Percentiles rank a stretch among this genome's conserved stretches.
phyloP scores from a whole-genome alignment of 1,139 yeast genomes.

The Geotrichum cucujoidarum region DNA sequence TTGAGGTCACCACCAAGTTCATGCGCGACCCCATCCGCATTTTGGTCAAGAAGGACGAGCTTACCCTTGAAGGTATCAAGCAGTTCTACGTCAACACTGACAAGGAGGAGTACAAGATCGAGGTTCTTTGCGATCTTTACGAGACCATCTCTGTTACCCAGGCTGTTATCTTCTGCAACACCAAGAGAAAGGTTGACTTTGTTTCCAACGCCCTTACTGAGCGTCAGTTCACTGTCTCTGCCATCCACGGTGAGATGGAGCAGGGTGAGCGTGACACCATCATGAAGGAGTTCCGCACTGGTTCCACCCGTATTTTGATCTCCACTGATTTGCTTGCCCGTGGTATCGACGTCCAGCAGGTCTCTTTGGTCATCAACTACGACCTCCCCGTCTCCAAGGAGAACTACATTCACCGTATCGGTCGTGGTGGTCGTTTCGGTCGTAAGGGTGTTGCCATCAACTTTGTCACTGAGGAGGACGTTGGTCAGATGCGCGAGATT shows the following conservation, averaged over 20 bases:
- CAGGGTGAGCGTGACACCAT: constrained; percentile 86
- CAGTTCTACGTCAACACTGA: constrained; percentile 85
- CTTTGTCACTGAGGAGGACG: constrained; percentile 71
- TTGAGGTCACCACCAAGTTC: constrained; percentile 80
- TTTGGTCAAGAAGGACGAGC: constrained; percentile 82
- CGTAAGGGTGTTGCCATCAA: constrained; percentile 93
- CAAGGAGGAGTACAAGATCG: constrained; percentile 93
- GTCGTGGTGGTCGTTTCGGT: constrained; percentile 93
- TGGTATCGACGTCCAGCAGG: constrained; percentile 96
- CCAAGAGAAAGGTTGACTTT: constrained; percentile 91
- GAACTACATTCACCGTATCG: constrained; percentile 89
- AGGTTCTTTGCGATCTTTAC: constrained; percentile 85
- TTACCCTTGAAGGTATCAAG: constrained; percentile 82
- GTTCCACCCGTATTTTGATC: constrained; percentile 68
- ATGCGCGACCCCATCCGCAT: constrained; percentile 89
- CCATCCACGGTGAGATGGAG: constrained; percentile 97
- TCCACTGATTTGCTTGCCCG: constrained; percentile 98
- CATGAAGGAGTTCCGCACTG: constrained; percentile 66
- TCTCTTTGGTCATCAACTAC: constrained; percentile 88
- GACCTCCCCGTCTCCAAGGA: constrained; percentile 83
- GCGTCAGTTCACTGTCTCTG: constrained; percentile 80
- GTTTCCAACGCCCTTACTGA: constrained; percentile 68
- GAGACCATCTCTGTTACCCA: constrained; percentile 94
- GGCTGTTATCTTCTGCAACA: constrained; percentile 93
- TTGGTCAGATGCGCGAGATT: constrained; percentile 54